phyloP scores from a whole-genome alignment of 2,329 filamentous ascomycete genomes.

The Tolypocladium ovalisporum region DNA sequence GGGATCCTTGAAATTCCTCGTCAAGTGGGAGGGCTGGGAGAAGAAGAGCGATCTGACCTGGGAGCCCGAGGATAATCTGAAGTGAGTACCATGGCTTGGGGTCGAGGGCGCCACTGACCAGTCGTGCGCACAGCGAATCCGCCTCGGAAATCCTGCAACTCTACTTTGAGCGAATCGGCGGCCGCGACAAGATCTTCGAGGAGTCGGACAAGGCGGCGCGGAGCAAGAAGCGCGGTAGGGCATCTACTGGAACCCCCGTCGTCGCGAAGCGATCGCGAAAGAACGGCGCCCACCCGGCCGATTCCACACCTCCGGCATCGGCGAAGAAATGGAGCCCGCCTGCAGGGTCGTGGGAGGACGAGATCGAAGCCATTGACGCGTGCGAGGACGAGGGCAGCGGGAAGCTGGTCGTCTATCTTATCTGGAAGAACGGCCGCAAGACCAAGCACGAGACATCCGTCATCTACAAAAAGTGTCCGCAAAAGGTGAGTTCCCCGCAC shows the following conservation, averaged over 20 bases:
- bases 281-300: slow-evolving; percentile 37
- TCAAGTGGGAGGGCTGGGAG: slow-evolving; percentile 75
- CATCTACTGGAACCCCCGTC: slow-evolving; percentile 25
- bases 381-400: slow-evolving; percentile 53
- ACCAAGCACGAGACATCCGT: slow-evolving; percentile 59
- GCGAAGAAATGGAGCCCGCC: slow-evolving; percentile 53
- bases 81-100: slow-evolving; percentile 9
- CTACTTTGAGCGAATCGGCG: slow-evolving; percentile 55
- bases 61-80: slow-evolving; percentile 61
- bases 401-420: slow-evolving; percentile 55
- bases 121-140: slow-evolving; percentile 32
- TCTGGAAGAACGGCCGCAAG: slow-evolving; percentile 65
- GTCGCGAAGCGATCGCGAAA: slow-evolving; percentile 34
- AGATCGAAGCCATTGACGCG: slow-evolving; percentile 59
- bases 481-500: slow-evolving; percentile 43
- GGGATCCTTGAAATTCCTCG: slow-evolving; percentile 49
- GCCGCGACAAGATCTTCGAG: slow-evolving; percentile 43
- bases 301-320: slow-evolving; percentile 35
- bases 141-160: slow-evolving; percentile 49
- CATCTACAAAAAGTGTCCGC: slow-evolving; percentile 66
- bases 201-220: slow-evolving; percentile 38
- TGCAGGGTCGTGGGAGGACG: slow-evolving; percentile 65
- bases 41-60: slow-evolving; percentile 62
- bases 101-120: background rate
- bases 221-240: slow-evolving; percentile 47